Conservation (phyloP, 164 flowering plant species). For the Aristolochia fimbriata region DNA sequence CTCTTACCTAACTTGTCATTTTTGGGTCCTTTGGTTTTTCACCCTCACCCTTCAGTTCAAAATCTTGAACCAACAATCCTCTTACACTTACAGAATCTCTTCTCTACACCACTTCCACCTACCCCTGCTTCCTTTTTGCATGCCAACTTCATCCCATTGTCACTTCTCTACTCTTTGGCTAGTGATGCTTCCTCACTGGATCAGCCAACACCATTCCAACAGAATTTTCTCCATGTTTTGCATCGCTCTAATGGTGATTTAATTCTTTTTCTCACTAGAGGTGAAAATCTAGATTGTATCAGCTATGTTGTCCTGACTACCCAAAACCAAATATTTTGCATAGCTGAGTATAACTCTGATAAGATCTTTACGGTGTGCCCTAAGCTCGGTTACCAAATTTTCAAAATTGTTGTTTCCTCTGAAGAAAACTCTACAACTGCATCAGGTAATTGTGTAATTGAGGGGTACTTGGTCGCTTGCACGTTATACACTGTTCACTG, state of each 20-base stretch:
- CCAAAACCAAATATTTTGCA: conserved; percentile 1
- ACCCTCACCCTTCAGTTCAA: conserved; percentile 31
- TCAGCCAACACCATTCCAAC: conserved; percentile 3
- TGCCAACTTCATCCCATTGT: conserved; percentile 13
- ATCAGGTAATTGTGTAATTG: background rate
- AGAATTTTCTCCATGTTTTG: conserved; percentile 34
- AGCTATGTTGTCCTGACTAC: conserved; percentile 31
- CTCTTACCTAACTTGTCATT: conserved; percentile 15
- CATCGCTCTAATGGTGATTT: conserved; percentile 14
- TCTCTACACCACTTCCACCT: conserved; percentile 17
- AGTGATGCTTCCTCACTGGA: conserved; percentile 7
- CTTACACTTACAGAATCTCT: conserved; percentile 23
- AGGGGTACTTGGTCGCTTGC: conserved; percentile 46
- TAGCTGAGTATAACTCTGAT: conserved; percentile 4
- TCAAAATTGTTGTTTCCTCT: conserved; percentile 23
- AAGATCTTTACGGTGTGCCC: conserved; percentile 7
- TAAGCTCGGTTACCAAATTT: conserved; percentile 23
- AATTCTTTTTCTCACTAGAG: conserved; percentile 33
- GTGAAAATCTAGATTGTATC: conserved; percentile 37
- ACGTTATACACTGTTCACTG: conserved; percentile 55
- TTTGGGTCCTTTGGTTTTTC: conserved; percentile 48
- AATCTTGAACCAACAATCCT: conserved; percentile 19
- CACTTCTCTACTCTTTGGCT: conserved; percentile 17
- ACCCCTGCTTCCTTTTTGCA: conserved; percentile 18
- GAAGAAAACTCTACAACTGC: conserved; percentile 1